These are phyloP conservation scores for Cymodocea nodosa DNA, from an alignment of 116 monocot species.

Conservation along the genomic window DNA sequence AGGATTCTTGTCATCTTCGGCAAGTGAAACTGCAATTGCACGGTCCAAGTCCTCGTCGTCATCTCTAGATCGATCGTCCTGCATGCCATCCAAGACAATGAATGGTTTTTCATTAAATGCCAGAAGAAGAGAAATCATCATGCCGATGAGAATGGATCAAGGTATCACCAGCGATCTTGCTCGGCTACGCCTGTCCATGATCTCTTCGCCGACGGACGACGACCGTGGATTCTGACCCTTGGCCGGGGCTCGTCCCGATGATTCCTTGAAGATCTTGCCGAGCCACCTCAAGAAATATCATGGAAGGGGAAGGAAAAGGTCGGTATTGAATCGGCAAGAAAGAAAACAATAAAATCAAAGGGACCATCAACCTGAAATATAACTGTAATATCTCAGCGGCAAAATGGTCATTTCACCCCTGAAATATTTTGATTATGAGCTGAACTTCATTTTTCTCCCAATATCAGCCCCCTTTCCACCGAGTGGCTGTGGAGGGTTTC, in stretches of 20 bases:
- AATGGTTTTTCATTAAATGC: no score
- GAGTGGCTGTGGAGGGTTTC: no score
- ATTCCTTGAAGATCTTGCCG: conserved; percentile 55
- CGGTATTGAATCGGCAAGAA: not conserved
- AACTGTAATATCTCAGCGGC: no score
- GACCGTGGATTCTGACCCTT: conserved; percentile 16
- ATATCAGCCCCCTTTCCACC: no score
- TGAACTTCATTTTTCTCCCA: no score
- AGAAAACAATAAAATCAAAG: no score
- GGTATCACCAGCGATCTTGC: conserved; percentile 38
- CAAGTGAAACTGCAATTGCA: conserved; percentile 76
- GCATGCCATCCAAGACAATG: conserved; percentile 2
- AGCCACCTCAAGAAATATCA: conserved; percentile 57
- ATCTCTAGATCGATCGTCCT: conserved; percentile 54
- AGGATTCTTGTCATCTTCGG: conserved; percentile 47
- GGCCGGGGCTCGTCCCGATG: conserved; percentile 14
- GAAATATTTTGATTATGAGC: no score
- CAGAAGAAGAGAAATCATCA: no score
- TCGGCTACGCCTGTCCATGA: conserved; percentile 40
- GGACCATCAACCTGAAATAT: no score
- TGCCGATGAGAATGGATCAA: no score
- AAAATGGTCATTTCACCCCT: no score
- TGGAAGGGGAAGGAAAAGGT: no score
- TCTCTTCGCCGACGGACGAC: conserved; percentile 35
- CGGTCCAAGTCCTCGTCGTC: conserved; percentile 74